phyloP scores from a whole-genome alignment of 192 early-diverging fungal genomes.

The Nowakowskiella sp. region DNA sequence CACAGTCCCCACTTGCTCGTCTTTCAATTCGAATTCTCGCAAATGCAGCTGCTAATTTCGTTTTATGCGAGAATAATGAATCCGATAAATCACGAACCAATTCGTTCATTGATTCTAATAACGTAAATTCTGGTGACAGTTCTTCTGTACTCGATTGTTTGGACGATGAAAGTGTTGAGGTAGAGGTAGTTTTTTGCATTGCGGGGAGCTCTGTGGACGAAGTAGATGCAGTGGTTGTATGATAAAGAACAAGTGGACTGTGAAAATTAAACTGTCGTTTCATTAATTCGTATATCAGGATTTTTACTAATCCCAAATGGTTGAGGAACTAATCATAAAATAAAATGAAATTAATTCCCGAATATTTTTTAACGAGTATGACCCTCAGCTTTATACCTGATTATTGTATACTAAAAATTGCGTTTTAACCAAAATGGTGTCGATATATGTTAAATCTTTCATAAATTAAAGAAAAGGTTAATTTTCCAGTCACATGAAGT shows the following conservation, averaged over 20 bases:
- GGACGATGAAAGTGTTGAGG: neutral
- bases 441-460: conserved; percentile 44
- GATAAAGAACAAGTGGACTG: conserved; percentile 33
- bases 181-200: conserved; percentile 10
- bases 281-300: conserved; percentile 48
- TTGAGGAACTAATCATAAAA: conserved; percentile 38
- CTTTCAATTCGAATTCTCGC: conserved; percentile 41
- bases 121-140: no score
- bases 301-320: conserved; percentile 39
- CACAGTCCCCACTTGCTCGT: conserved; percentile 28
- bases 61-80: conserved; percentile 19
- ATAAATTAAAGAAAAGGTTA: conserved; percentile 8
- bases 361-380: neutral
- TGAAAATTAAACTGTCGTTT: conserved; percentile 43
- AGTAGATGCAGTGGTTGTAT: neutral
- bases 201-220: conserved; percentile 2
- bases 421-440: conserved; percentile 45
- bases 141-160: no score
- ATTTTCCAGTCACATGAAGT: neutral
- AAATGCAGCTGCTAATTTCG: conserved; percentile 45
- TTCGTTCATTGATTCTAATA: conserved; percentile 18
- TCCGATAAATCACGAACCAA: conserved; percentile 29
- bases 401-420: conserved; percentile 51
- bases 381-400: conserved; percentile 27
- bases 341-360: conserved; percentile 6